Evolutionary conservation across 1,284 basidiomycete genomes (phyloP), one percentile per base, ranked within the genome.

Genomic region (Fereydounia khargensis): DNA sequence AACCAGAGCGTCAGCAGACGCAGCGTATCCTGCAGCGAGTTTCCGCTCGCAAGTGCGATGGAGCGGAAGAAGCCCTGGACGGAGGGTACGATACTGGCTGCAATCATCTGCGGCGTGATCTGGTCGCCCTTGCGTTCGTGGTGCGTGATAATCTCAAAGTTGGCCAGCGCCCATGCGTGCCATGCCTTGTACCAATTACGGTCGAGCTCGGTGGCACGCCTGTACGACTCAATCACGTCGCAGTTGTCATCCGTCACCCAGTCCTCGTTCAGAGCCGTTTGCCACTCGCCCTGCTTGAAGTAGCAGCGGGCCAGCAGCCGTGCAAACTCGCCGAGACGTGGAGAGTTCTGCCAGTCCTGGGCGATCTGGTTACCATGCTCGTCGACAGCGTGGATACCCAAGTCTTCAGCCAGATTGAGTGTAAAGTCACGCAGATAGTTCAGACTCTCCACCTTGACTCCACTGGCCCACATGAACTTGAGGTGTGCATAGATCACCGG

Each of bases 91-190:
- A 95, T 89, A 76, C 96, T 89, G 8, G 84, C 83, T 22, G 87
- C 85, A 38, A 96, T 82, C 46, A 84, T 83, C 31, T 82, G 82
- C 11, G 84, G 82, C 2, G 85, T 83, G n/a, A 88, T 77, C 42
- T 88, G 86, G n/a, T 81, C 77, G 78, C 60, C 83, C 82, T 52
- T 79, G 23, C 61, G 52, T 42, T 73, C 72, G 52, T 75, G 69
- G 35, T 74, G 67, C 42, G 70, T 64, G 49, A 98, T 87, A 53
- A 97, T 89, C 59, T 97, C 91, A 62, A 95, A 95, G 76, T 97
- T 97, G 10, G 91, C 88, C 48, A 98, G 79, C 6, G 95, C 94
- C 91, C 92, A 98, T 0, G 91, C 92, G 76, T 98, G 94, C 94
- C 94, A 97, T 14, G 94, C 95, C 77, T 97, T 96, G 79, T 97